Conservation (phyloP, 345 rosid genomes). For the Euphorbia peplus region DNA sequence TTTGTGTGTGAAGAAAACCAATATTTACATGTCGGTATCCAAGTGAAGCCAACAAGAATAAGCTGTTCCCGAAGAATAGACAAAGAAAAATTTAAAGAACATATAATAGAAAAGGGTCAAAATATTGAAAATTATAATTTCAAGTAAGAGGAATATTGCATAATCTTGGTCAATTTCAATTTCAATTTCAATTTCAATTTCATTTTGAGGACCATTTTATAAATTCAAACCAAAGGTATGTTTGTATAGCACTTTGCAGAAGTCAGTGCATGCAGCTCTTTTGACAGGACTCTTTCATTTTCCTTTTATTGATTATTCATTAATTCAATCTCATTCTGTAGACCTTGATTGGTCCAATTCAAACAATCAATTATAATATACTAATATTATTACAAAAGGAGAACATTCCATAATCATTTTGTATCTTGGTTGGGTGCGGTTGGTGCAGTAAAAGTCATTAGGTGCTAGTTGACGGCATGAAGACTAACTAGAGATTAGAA, state of each 20-base stretch:
- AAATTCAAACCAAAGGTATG: background rate
- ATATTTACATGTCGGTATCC: too few relatives aligned
- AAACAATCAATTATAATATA: background rate
- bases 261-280: background rate
- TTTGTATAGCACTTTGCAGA: background rate
- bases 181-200: constrained; percentile 6
- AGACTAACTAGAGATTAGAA: too few relatives aligned
- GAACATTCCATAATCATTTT: background rate
- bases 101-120: background rate
- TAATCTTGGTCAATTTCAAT: background rate
- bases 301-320: background rate
- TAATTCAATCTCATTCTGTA: background rate
- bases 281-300: background rate
- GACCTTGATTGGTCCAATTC: constrained; percentile 16
- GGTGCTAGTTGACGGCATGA: too few relatives aligned
- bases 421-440: too few relatives aligned
- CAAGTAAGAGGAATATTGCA: background rate
- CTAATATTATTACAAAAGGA: background rate
- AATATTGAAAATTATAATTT: background rate
- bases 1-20: too few relatives aligned
- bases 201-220: background rate
- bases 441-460: too few relatives aligned
- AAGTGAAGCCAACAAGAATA: constrained; percentile 26
- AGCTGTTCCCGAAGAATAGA: constrained; percentile 14
- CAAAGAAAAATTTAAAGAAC: background rate